phyloP scores from a whole-genome alignment of 371 early-diverging fungal species.

The Massospora cicadina region DNA sequence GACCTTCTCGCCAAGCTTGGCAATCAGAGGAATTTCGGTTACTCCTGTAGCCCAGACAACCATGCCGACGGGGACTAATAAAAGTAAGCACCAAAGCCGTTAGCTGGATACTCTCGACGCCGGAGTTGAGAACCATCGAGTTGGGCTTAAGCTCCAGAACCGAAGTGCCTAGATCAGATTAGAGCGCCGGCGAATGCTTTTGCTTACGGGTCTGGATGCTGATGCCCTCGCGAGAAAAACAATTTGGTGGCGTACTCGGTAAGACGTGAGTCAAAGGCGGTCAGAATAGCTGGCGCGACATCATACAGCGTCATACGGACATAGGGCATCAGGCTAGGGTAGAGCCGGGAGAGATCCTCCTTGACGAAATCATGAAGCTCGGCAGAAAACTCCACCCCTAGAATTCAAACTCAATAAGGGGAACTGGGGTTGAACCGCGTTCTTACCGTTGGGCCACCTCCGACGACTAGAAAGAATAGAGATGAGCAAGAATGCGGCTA shows the following conservation, averaged over 20 bases:
- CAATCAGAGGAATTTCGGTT: conserved; percentile 37
- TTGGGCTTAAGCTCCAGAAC: conserved; percentile 2
- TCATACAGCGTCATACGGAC: conserved; percentile 51
- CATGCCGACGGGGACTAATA: conserved; percentile 27
- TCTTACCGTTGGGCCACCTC: conserved; percentile 53
- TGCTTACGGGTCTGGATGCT: conserved; percentile 33
- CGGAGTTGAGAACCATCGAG: background rate
- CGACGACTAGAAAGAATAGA: conserved; percentile 30
- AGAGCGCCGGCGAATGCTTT: too few relatives aligned
- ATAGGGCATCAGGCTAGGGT: conserved; percentile 35
- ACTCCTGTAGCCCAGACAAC: conserved; percentile 61
- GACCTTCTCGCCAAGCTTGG: conserved; percentile 22
- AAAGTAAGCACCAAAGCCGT: background rate
- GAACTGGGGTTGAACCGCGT: background rate
- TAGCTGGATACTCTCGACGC: background rate
- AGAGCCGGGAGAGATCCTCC: conserved; percentile 47
- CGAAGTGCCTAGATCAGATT: background rate
- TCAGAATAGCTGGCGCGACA: conserved; percentile 47
- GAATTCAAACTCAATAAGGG: background rate
- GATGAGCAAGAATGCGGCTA: background rate
- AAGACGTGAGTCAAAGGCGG: conserved; percentile 45
- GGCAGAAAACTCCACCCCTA: conserved; percentile 47
- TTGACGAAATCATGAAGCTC: conserved; percentile 60
- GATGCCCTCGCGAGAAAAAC: conserved; percentile 47
- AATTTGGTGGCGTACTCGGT: conserved; percentile 40